Conservation (phyloP, 148 eudicot genomes). For the Suaeda aralocaspica region DNA sequence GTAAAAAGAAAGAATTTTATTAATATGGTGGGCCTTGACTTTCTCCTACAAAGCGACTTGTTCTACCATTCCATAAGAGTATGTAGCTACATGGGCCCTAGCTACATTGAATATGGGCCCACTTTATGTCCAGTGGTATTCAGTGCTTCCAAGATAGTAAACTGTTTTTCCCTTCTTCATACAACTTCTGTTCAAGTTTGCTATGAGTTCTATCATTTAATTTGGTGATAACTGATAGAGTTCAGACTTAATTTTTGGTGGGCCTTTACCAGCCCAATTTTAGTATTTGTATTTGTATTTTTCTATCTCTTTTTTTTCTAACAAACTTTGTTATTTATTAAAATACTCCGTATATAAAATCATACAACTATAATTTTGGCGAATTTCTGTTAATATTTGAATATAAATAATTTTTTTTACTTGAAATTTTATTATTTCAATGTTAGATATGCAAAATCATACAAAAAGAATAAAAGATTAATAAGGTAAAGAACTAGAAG, state of each 20-base stretch:
- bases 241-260: not conserved
- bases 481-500: too few species aligned
- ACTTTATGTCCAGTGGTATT: not conserved
- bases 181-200: slow-evolving; percentile 2
- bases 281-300: too few species aligned
- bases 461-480: too few species aligned
- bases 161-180: not conserved
- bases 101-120: slow-evolving; percentile 10
- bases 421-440: too few species aligned
- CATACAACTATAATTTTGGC: too few species aligned
- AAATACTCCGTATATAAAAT: too few species aligned
- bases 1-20: too few species aligned
- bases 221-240: not conserved
- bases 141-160: slow-evolving; percentile 5
- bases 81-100: slow-evolving; percentile 18
- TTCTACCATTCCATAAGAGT: slow-evolving; percentile 18
- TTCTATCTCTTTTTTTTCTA: too few species aligned
- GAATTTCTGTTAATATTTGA: too few species aligned
- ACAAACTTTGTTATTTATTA: too few species aligned
- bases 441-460: too few species aligned
- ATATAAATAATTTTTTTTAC: too few species aligned
- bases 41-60: slow-evolving; percentile 32
- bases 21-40: slow-evolving; percentile 6
- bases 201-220: not conserved
- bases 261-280: not conserved